Conservation (phyloP, 2,329 filamentous ascomycete genomes). For the Piedraia hortae region DNA sequence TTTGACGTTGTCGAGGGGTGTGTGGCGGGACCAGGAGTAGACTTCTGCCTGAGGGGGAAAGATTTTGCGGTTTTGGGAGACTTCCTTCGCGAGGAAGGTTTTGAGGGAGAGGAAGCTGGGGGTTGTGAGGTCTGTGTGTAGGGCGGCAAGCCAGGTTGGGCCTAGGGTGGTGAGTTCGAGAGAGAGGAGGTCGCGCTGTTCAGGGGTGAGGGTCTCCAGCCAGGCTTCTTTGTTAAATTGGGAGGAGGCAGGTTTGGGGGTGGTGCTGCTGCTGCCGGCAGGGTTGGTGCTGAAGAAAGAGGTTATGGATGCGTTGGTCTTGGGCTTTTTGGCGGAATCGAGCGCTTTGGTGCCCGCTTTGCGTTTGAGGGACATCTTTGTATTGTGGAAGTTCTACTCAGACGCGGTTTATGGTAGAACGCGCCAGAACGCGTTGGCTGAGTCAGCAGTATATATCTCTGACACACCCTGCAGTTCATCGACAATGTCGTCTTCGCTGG, state of each 20-base stretch:
- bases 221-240: conserved; percentile 79
- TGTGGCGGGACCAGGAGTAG: conserved; percentile 91
- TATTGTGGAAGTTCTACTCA: too few relatives aligned
- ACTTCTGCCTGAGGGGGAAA: conserved; percentile 75
- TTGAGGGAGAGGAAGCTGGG: conserved; percentile 72
- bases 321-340: conserved; percentile 22
- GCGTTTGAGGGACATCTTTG: conserved; percentile 26
- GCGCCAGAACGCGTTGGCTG: too few relatives aligned
- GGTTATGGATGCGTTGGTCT: conserved; percentile 48
- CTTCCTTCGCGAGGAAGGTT: conserved; percentile 57
- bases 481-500: conserved; percentile 73
- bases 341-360: conserved; percentile 19
- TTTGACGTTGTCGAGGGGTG: conserved; percentile 67
- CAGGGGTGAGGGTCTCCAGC: conserved; percentile 48
- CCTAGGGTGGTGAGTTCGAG: conserved; percentile 83
- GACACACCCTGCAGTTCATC: too few relatives aligned
- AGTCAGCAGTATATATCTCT: too few relatives aligned
- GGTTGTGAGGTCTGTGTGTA: conserved; percentile 62
- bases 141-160: conserved; percentile 65
- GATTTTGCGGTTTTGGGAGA: conserved; percentile 42
- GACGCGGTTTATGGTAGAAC: too few relatives aligned
- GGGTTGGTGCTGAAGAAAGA: conserved; percentile 48
- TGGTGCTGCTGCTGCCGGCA: conserved; percentile 9
- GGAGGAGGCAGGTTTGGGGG: conserved; percentile 7
- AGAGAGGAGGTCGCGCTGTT: conserved; percentile 57